These are phyloP conservation scores for Penicillium lagena DNA, from an alignment of 495 filamentous ascomycete genomes.

Conservation along the genomic window DNA sequence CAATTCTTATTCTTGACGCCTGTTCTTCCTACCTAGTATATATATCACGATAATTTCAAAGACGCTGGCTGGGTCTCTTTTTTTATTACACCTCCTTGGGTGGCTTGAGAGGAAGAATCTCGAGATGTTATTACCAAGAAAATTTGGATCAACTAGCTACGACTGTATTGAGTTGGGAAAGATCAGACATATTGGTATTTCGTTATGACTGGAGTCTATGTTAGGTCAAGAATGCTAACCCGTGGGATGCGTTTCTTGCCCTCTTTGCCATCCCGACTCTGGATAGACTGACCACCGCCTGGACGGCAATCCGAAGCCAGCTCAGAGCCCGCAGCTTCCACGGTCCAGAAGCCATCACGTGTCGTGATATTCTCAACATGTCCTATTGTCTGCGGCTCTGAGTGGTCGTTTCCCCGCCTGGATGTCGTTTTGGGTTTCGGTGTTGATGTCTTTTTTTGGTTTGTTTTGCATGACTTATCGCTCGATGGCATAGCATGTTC, in stretches of 20 bases:
- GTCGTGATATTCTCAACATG: conserved; percentile 25
- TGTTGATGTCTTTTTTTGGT: neutral
- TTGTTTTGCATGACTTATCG: neutral
- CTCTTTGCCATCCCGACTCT: neutral
- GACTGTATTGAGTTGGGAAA: no score
- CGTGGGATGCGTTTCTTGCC: conserved; percentile 31
- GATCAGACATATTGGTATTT: no score
- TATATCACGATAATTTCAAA: no score
- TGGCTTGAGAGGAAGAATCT: no score
- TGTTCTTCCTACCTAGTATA: no score
- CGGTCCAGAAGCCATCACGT: conserved; percentile 28
- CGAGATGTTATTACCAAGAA: no score
- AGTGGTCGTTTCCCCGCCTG: neutral
- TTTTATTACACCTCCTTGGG: no score
- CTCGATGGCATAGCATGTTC: neutral
- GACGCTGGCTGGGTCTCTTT: no score
- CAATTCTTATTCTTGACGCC: no score
- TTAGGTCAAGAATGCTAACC: conserved; percentile 34
- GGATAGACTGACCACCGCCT: neutral
- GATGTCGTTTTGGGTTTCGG: neutral
- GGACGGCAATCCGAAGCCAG: neutral
- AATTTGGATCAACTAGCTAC: no score
- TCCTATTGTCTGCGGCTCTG: conserved; percentile 1
- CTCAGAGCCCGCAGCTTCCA: conserved; percentile 10
- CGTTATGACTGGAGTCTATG: conserved; percentile 1